Evolutionary conservation across 208 protist genomes (phyloP), one percentile per base, ranked within the genome.

Genomic region (Herpetomonas samuelpessoai): DNA sequence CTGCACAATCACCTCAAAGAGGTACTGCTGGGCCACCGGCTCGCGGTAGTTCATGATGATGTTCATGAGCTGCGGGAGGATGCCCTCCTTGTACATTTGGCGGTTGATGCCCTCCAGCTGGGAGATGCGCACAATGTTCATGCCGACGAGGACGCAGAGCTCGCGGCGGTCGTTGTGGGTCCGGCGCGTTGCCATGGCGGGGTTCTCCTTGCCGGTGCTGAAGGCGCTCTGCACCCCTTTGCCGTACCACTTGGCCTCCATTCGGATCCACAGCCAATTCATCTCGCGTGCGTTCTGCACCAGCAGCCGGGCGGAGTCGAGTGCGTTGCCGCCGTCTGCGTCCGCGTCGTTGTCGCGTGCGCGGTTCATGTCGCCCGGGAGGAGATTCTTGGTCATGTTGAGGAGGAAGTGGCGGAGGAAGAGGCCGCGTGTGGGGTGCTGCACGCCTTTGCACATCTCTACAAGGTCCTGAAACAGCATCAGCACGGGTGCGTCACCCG

Each of bases 401-500:
- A 95, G 71, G 7, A 99, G 67, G 68, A 99, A 99, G 80, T 98
- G 88, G 24, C 98, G 86, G 3, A 99, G 77, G 67, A 99, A 99
- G 0, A 99, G 76, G 14, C 98, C 98, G 19, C 98, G 86, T 14
- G 97, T 99, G 26, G 98, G 98, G 83, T 99, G 98, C 86, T 99
- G 98, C 41, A 99, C 98, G 21, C 98, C 98, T 57, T 98, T 96
- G 76, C 98, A 99, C 98, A 99, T 99, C 67, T 99, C 98, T 46
- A 99, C 90, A 22, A 99, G 71, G 75, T 99, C 98, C 14, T 86
- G 83, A 25, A 99, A 68, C 24, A 99, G 91, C 62, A 98, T 96
- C 57, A 97, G 86, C 9, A 87, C 86, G 3, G 93, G 95, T 24
- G 35, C 27, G 59, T 97, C 77, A 9, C 95, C 86, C 2, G 84